phyloP scores from a whole-genome alignment of 2,329 filamentous ascomycete genomes.

The Zarea fungicola region DNA sequence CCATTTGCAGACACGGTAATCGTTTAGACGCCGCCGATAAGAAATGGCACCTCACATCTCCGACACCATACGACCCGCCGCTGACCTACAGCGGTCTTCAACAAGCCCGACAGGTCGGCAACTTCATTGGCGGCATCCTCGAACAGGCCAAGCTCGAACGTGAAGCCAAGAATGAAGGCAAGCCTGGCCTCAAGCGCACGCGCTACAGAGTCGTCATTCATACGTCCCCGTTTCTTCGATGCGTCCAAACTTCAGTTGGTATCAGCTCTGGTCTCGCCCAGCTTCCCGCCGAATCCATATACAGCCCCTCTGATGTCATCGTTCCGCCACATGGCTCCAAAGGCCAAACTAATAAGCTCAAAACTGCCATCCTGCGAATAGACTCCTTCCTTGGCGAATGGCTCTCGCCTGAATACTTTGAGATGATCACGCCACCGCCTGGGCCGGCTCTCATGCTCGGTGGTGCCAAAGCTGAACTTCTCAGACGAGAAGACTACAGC shows the following conservation, averaged over 20 bases:
- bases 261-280: slow-evolving; percentile 81
- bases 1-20: slow-evolving; percentile 71
- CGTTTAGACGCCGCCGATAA: slow-evolving; percentile 92
- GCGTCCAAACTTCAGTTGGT: slow-evolving; percentile 84
- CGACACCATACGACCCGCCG: slow-evolving; percentile 91
- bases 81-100: slow-evolving; percentile 92
- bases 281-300: slow-evolving; percentile 28
- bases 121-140: slow-evolving; percentile 72
- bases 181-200: slow-evolving; percentile 37
- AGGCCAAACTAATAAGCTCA: slow-evolving; percentile 29
- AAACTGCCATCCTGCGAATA: slow-evolving; percentile 65
- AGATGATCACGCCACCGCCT: slow-evolving; percentile 84
- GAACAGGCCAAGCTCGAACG: slow-evolving; percentile 46
- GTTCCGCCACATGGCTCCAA: slow-evolving; percentile 26
- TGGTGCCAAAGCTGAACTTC: slow-evolving; percentile 78
- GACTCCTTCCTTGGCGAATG: slow-evolving; percentile 95
- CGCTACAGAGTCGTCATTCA: slow-evolving; percentile 81
- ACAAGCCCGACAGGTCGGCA: slow-evolving; percentile 75
- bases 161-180: slow-evolving; percentile 24
- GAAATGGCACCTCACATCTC: slow-evolving; percentile 88
- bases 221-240: slow-evolving; percentile 88
- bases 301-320: slow-evolving; percentile 30
- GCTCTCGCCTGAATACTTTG: slow-evolving; percentile 90
- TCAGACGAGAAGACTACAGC: slow-evolving; percentile 67
- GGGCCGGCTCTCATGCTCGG: slow-evolving; percentile 82